Base-by-base conservation (phyloP, 768 basidiomycete genomes). In the Candolleomyces aberdarensis region DNA sequence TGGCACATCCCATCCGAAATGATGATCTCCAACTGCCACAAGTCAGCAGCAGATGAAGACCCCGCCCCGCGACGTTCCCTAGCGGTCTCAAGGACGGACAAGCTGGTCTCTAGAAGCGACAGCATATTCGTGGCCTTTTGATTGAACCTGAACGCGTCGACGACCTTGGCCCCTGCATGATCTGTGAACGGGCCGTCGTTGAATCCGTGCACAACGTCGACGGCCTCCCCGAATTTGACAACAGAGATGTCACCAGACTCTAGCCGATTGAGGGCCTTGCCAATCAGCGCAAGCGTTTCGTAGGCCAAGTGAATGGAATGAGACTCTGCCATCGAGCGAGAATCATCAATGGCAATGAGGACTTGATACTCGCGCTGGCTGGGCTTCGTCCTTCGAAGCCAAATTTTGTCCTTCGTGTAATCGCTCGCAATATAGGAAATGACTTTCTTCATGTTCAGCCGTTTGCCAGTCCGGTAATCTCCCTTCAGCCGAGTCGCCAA, bases 1-100 rank as follows among this genome's bases (percentile, higher is more conserved):
- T 98, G 94, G 70, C 96, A 98, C 65, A 98, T 91, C n/a, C 97
- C 97, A 68, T 99, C 97, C 15, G 95, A 98, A 62, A 99, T 94
- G 80, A 99, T 97, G 76, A 98, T 92, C 72, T 98, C 85, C 57
- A 99, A 82, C 71, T 99, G 97, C 97, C 97, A 98, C 22, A 99
- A 78, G 63, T 98, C 95, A 17, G 85, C 83, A 6, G 89, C 83
- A 4, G 86, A 82, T 3, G 85, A 78, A 17, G 88, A 88, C 47
- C 79, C 78, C 72, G 80, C 78, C 47, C 80, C 71, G 48, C 85
- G 83, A 22, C 81, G 79, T 66, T 92, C 88, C 62, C 95, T 76
- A 19, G 94, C 92, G n/a, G 79, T 80, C 69, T 91, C 87, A 22
- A 94, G 84, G 60, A 90, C 82, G 40, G 76, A 74, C 41, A 96